Conservation (phyloP, 2,329 filamentous ascomycete genomes). For the Xylogone sp. region DNA sequence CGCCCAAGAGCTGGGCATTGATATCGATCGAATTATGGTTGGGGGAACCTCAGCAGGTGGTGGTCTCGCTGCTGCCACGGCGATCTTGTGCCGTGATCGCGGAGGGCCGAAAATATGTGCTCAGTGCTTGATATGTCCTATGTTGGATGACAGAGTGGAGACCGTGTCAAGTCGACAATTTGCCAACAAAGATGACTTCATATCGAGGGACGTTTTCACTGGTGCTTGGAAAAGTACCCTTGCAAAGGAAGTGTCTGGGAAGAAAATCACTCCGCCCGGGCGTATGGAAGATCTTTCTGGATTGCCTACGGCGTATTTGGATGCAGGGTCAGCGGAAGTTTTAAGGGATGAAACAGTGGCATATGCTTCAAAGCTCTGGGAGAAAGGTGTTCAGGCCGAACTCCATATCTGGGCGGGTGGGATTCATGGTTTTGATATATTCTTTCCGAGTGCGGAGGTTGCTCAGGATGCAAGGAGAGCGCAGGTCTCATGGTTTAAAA, state of each 20-base stretch:
- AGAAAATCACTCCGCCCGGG: neutral
- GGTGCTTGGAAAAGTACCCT: neutral
- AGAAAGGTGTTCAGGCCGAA: constrained; percentile 27
- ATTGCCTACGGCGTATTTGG: constrained; percentile 28
- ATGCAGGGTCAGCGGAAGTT: constrained; percentile 29
- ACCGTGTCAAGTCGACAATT: neutral
- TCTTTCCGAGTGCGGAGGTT: neutral
- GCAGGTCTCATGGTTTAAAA: neutral
- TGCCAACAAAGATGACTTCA: neutral
- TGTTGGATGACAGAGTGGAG: neutral
- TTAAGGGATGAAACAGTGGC: constrained; percentile 30
- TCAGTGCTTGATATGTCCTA: constrained; percentile 21
- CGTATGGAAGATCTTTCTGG: neutral
- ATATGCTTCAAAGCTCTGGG: constrained; percentile 29
- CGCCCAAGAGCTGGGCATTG: constrained; percentile 1
- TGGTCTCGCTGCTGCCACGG: constrained; percentile 1
- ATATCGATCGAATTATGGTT: neutral
- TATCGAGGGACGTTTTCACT: neutral
- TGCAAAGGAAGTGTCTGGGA: neutral
- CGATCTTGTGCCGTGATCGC: constrained; percentile 43
- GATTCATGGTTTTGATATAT: constrained; percentile 29
- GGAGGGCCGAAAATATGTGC: constrained; percentile 31
- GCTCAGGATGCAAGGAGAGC: neutral
- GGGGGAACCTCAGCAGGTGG: constrained; percentile 3
- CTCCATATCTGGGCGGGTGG: constrained; percentile 31